phyloP scores from a whole-genome alignment of 768 basidiomycete genomes.

The Galerina sulciceps region DNA sequence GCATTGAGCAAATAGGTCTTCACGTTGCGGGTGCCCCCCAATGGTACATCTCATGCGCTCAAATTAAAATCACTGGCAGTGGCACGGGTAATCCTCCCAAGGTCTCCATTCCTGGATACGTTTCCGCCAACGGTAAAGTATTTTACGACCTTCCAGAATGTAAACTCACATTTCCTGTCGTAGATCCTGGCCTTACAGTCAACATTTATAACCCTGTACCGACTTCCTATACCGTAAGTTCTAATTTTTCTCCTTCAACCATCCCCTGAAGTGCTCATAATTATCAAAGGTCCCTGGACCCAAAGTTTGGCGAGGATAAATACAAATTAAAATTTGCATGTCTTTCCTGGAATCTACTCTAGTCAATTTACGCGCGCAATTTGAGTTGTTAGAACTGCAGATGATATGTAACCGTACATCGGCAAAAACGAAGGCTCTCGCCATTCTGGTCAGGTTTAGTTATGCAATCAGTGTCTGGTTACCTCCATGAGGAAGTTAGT shows the following conservation, averaged over 20 bases:
- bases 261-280: background rate
- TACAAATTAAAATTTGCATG: background rate
- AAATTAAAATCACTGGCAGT: slow-evolving; percentile 46
- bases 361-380: background rate
- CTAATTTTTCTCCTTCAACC: background rate
- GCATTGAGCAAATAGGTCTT: slow-evolving; percentile 51
- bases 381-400: background rate
- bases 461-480: background rate
- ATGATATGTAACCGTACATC: background rate
- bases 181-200: slow-evolving; percentile 44
- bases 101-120: slow-evolving; percentile 55
- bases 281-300: slow-evolving; percentile 21
- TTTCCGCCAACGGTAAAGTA: slow-evolving; percentile 35
- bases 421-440: background rate
- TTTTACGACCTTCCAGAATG: background rate
- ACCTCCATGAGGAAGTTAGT: slow-evolving; percentile 16
- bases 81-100: slow-evolving; percentile 48
- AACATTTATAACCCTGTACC: slow-evolving; percentile 46
- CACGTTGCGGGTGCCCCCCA: slow-evolving; percentile 51
- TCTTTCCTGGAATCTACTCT: too few relatives aligned
- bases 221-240: slow-evolving; percentile 33
- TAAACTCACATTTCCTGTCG: background rate
- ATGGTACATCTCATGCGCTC: slow-evolving; percentile 53
- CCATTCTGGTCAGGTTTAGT: background rate
- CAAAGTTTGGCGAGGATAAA: slow-evolving; percentile 19